These are phyloP conservation scores for Pestalotiopsis sp. DNA, from an alignment of 2,329 filamentous ascomycete genomes.

Conservation along the genomic window DNA sequence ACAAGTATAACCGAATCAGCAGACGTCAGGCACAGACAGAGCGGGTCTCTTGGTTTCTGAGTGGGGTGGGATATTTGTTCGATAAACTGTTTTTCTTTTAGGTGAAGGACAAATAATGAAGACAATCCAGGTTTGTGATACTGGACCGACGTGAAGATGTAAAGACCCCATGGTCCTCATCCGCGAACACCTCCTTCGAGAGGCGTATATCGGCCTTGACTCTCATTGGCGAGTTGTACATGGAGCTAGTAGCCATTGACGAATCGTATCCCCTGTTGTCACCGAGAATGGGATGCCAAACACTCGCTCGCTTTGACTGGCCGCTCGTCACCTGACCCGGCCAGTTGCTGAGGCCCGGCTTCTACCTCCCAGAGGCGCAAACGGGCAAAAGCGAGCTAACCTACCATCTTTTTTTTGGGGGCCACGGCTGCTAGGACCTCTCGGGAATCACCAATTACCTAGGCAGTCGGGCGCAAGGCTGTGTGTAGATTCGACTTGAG, in stretches of 20 bases:
- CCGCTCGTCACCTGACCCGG: conserved; percentile 10
- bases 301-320: neutral
- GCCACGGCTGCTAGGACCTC: neutral
- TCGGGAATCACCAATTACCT: neutral
- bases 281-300: conserved; percentile 8
- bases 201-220: conserved; percentile 4
- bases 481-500: neutral
- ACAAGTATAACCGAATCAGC: conserved; percentile 11
- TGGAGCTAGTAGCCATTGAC: conserved; percentile 7
- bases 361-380: neutral
- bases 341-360: conserved; percentile 11
- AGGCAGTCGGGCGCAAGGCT: conserved; percentile 6
- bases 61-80: conserved; percentile 12
- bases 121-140: conserved; percentile 5
- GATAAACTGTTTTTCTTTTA: conserved; percentile 10
- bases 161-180: conserved; percentile 10
- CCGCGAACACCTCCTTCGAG: conserved; percentile 4
- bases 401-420: neutral
- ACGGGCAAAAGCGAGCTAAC: neutral
- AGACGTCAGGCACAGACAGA: conserved; percentile 9
- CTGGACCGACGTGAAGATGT: conserved; percentile 7
- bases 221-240: conserved; percentile 8
- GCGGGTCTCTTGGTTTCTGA: conserved; percentile 14
- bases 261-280: conserved; percentile 7
- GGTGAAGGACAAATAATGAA: conserved; percentile 15